Evolutionary conservation across 768 basidiomycete genomes (phyloP).

Genomic region (Obba rivulosa): DNA sequence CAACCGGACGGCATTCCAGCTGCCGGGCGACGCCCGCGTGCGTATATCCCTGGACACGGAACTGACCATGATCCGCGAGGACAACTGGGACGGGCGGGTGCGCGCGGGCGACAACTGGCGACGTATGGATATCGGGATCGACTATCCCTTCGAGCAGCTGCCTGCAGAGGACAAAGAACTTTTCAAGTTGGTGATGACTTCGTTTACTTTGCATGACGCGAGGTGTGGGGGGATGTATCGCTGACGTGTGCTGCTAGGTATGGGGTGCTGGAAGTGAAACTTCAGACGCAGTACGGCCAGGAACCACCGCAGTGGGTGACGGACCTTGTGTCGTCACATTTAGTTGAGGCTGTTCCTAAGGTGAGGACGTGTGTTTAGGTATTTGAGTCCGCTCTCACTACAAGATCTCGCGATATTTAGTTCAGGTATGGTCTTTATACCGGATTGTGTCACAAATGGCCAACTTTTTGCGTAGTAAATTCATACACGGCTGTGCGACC

Average conservation of each 20-base stretch:
- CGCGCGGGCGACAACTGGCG: slow-evolving; percentile 93
- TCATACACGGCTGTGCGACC: slow-evolving; percentile 95
- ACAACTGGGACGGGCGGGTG: slow-evolving; percentile 83
- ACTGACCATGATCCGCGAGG: slow-evolving; percentile 90
- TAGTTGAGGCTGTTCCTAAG: slow-evolving; percentile 97
- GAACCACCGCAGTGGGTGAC: slow-evolving; percentile 95
- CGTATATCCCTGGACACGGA: slow-evolving; percentile 98
- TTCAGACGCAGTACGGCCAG: slow-evolving; percentile 94
- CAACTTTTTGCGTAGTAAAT: slow-evolving; percentile 65
- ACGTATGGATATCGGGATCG: slow-evolving; percentile 88
- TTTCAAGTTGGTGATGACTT: slow-evolving; percentile 65
- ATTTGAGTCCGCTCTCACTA: no score
- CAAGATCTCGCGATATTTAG: not conserved
- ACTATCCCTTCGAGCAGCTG: slow-evolving; percentile 82
- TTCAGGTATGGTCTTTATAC: slow-evolving; percentile 9
- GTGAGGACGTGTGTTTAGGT: slow-evolving; percentile 57
- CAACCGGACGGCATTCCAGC: slow-evolving; percentile 97
- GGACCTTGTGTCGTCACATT: slow-evolving; percentile 90
- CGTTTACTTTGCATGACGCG: not conserved
- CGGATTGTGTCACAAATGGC: no score
- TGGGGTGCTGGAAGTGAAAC: slow-evolving; percentile 94
- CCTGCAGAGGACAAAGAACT: slow-evolving; percentile 77
- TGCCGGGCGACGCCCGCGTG: slow-evolving; percentile 97
- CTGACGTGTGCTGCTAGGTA: slow-evolving; percentile 40
- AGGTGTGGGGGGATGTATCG: not conserved